These are phyloP conservation scores for Clavulina sp. DNA, from an alignment of 768 basidiomycete species.

Conservation along the genomic window DNA sequence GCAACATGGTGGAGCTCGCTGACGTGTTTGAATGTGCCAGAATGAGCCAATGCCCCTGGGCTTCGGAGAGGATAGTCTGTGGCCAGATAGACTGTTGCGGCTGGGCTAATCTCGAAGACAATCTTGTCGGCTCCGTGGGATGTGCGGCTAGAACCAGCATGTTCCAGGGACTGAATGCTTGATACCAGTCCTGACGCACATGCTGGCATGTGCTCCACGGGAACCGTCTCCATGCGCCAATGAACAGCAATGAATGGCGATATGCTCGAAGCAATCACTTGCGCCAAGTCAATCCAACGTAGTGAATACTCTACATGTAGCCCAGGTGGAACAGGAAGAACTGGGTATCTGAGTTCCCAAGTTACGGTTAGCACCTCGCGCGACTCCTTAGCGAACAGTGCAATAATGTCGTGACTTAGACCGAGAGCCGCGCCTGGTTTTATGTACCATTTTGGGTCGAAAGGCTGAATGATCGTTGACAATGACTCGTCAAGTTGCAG, in stretches of 20 bases:
- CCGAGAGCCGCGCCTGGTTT: too few relatives aligned
- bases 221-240: constrained; percentile 40
- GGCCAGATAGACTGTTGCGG: constrained; percentile 15
- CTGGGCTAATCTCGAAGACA: constrained; percentile 3
- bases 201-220: constrained; percentile 23
- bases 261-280: constrained; percentile 20
- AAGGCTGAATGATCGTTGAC: background rate
- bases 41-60: background rate
- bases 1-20: background rate
- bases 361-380: background rate
- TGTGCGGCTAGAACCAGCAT: constrained; percentile 20
- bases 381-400: too few relatives aligned
- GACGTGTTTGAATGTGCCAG: background rate
- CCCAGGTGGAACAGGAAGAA: background rate
- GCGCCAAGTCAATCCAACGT: constrained; percentile 21
- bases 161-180: constrained; percentile 20
- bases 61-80: background rate
- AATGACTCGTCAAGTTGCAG: background rate
- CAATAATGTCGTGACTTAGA: too few relatives aligned
- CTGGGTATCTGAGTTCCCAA: background rate
- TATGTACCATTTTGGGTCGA: background rate
- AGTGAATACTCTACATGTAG: background rate
- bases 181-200: constrained; percentile 24
- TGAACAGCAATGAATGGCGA: constrained; percentile 33
- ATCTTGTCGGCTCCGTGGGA: constrained; percentile 14